A percentile compares a stretch with the other conserved stretches of the same genome.
Conservation (phyloP, 345 rosid genomes). For the Brassica carinata region DNA sequence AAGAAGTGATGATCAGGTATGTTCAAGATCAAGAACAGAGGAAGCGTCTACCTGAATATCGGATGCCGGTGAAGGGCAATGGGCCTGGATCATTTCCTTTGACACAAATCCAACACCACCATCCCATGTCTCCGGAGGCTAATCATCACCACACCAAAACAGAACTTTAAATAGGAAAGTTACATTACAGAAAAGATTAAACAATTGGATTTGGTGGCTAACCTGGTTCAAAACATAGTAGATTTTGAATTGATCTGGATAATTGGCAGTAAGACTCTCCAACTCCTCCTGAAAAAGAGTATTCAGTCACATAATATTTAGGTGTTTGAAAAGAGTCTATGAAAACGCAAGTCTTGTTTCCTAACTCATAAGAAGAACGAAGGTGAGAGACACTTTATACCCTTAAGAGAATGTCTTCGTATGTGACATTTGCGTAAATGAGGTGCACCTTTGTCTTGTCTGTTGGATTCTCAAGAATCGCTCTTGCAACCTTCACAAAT, state of each 20-base stretch:
- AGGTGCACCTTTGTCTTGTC: slow-evolving; percentile 84
- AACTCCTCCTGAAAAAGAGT: slow-evolving; percentile 70
- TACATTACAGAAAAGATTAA: neutral
- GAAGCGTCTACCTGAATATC: slow-evolving; percentile 60
- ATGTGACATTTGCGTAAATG: slow-evolving; percentile 85
- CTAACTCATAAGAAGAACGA: neutral
- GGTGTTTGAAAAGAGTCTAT: neutral
- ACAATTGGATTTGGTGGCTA: slow-evolving; percentile 9
- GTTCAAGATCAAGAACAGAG: slow-evolving; percentile 16
- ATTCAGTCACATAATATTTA: neutral
- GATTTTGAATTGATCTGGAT: slow-evolving; percentile 68
- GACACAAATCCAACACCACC: slow-evolving; percentile 91
- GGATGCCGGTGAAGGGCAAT: slow-evolving; percentile 78
- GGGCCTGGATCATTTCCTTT: slow-evolving; percentile 82
- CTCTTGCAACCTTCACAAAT: slow-evolving; percentile 74
- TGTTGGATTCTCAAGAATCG: slow-evolving; percentile 84
- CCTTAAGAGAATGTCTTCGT: slow-evolving; percentile 92
- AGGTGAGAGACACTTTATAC: slow-evolving; percentile 44
- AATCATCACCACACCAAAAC: slow-evolving; percentile 20
- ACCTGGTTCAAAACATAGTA: slow-evolving; percentile 96
- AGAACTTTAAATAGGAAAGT: neutral
- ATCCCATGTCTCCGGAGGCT: slow-evolving; percentile 93
- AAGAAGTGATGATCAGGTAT: neutral
- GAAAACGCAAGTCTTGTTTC: neutral
- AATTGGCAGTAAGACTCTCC: slow-evolving; percentile 65